Conservation (phyloP, 371 early-diverging fungal genomes). For the Apophysomyces trapeziformis region DNA sequence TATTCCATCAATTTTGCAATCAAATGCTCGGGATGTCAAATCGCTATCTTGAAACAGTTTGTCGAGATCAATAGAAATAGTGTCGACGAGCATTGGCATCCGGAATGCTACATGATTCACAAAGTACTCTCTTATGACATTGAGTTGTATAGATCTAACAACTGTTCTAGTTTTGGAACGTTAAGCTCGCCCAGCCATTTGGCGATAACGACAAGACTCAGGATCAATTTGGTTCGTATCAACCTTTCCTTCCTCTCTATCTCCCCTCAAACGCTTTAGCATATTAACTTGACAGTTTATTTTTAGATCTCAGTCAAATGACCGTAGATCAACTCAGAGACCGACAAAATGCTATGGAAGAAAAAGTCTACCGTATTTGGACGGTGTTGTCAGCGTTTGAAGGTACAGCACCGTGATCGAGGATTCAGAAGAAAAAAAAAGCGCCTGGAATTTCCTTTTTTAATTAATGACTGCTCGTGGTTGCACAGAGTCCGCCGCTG, state of each 20-base stretch:
- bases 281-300: conserved; percentile 15
- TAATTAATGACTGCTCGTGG: conserved; percentile 4
- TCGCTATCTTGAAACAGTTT: conserved; percentile 93
- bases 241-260: no score
- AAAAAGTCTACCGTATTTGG: conserved; percentile 86
- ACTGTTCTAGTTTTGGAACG: conserved; percentile 76
- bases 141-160: neutral
- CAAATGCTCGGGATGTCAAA: conserved; percentile 91
- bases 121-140: conserved; percentile 48
- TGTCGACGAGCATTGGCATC: conserved; percentile 94
- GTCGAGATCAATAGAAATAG: conserved; percentile 88
- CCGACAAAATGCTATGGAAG: conserved; percentile 65
- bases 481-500: conserved; percentile 87
- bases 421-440: neutral
- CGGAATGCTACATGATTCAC: conserved; percentile 98
- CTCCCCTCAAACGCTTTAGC: neutral
- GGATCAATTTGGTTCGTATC: conserved; percentile 26
- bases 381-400: conserved; percentile 83
- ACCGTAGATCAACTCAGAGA: conserved; percentile 54
- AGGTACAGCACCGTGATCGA: conserved; percentile 29
- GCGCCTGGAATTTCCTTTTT: conserved; percentile 10
- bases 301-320: conserved; percentile 24
- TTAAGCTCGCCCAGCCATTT: conserved; percentile 58
- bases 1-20: conserved; percentile 88
- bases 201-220: conserved; percentile 17